A percentile compares a stretch with the other conserved stretches of the same genome.
Conservation (phyloP, 2,329 filamentous ascomycete species). For the Lecanicillium sp. region DNA sequence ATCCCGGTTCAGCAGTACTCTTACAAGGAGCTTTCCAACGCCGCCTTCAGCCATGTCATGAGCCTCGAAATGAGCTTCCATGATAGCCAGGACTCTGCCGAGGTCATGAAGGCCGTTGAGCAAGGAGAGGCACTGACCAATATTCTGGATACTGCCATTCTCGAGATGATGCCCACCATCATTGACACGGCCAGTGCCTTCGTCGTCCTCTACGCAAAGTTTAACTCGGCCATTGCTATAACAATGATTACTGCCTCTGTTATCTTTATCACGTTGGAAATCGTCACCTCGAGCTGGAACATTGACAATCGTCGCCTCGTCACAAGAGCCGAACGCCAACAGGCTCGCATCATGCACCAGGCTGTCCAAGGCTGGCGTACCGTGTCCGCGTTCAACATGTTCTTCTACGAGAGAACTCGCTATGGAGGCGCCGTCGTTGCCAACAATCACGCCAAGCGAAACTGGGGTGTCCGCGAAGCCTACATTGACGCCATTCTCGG, state of each 20-base stretch:
- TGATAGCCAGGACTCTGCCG: slow-evolving; percentile 56
- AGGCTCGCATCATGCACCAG: slow-evolving; percentile 50
- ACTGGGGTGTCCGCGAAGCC: slow-evolving; percentile 20
- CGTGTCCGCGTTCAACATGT: slow-evolving; percentile 39
- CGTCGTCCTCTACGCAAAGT: slow-evolving; percentile 53
- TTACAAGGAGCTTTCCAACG: slow-evolving; percentile 23
- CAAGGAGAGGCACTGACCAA: slow-evolving; percentile 56
- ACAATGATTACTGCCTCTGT: slow-evolving; percentile 23
- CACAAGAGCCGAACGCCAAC: slow-evolving; percentile 38
- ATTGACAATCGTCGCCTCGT: slow-evolving; percentile 18
- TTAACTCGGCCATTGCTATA: slow-evolving; percentile 53
- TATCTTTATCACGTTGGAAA: slow-evolving; percentile 20
- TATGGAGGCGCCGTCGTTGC: slow-evolving; percentile 23
- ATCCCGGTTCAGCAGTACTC: slow-evolving; percentile 32
- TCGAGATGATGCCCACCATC: slow-evolving; percentile 55
- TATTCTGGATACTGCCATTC: slow-evolving; percentile 53
- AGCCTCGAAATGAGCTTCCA: slow-evolving; percentile 66
- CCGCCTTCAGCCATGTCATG: slow-evolving; percentile 63
- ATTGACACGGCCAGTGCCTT: slow-evolving; percentile 57
- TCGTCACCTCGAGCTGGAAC: slow-evolving; percentile 32
- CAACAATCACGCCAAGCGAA: slow-evolving; percentile 17
- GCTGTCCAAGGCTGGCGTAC: slow-evolving; percentile 56
- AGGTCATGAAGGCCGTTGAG: slow-evolving; percentile 58
- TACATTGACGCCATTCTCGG: slow-evolving; percentile 20
- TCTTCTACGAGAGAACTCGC: slow-evolving; percentile 23